Evolutionary conservation across 108 stramenopile genomes (phyloP), one percentile per base, ranked within the genome.

Genomic region (Cyclotella sp.): DNA sequence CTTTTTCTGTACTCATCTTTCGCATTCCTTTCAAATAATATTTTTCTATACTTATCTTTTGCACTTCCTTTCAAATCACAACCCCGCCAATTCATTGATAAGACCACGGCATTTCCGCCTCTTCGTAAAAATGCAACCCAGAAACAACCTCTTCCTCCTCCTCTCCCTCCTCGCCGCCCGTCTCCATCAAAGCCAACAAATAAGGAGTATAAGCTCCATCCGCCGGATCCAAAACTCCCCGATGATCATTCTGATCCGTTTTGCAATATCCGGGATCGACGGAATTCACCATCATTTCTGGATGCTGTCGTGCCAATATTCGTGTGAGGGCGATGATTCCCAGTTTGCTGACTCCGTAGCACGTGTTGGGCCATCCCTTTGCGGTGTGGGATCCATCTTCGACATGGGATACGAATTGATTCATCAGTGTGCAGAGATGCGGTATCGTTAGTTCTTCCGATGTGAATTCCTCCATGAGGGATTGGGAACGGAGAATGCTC

Each of bases 271-370:
- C 93, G 44, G 89, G 78, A 73, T 87, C 86, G 10, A 87, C 86
- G 27, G 78, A 78, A 68, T 88, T 88, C 10, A 84, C 57, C 81
- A 86, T 75, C 55, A 88, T 83, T 4, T 77, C 74, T 9, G 66
- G 71, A 67, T 84, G 21, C 11, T 83, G 55, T 47, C 87, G 46
- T 34, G 86, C 87, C 21, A 90, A 49, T 18, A 93, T 63, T 40
- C 86, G 81, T 42, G 89, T 91, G 59, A 88, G 63, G 15, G 92
- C 92, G 57, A 94, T 92, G 57, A 94, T 75, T 0, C 88, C 91
- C 26, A 92, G 57, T 68, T 94, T 94, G 55, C 91, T 91, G 44
- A 92, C 78, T 10, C 93, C 93, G 59, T 94, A 92, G 49, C 90
- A 88, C 4, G 93, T 88, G 73, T 86, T 87, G 18, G 93, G 90